phyloP scores from a whole-genome alignment of 2,329 filamentous ascomycete species.

The Sarocladium kiliense region DNA sequence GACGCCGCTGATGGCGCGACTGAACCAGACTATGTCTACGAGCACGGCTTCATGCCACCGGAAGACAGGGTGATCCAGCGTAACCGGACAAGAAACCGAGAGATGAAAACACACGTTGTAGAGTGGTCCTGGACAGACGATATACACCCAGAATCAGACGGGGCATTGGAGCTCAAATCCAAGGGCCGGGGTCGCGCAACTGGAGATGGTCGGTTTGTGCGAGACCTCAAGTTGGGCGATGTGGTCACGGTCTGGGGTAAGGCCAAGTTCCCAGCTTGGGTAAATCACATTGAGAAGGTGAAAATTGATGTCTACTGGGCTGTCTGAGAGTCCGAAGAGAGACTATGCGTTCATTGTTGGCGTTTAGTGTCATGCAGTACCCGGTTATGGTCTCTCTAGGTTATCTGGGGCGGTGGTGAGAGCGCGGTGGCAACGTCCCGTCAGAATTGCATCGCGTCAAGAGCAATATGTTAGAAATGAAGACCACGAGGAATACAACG shows the following conservation, averaged over 20 bases:
- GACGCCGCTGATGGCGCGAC: neutral
- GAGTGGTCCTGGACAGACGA: slow-evolving; percentile 50
- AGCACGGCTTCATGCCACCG: slow-evolving; percentile 30
- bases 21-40: slow-evolving; percentile 20
- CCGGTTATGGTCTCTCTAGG: no score
- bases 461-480: no score
- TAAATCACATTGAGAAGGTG: slow-evolving; percentile 43
- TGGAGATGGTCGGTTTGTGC: slow-evolving; percentile 50
- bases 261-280: slow-evolving; percentile 50
- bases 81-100: slow-evolving; percentile 25
- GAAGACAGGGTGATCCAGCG: slow-evolving; percentile 40
- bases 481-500: no score
- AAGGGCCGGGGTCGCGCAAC: slow-evolving; percentile 46
- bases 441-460: no score
- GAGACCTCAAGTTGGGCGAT: slow-evolving; percentile 52
- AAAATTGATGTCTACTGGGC: slow-evolving; percentile 57
- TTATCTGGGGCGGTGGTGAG: no score
- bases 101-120: slow-evolving; percentile 37
- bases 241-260: slow-evolving; percentile 58
- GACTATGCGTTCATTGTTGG: no score
- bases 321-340: slow-evolving; percentile 22
- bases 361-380: no score
- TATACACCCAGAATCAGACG: slow-evolving; percentile 34
- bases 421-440: no score
- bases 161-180: slow-evolving; percentile 25